These are phyloP conservation scores for Typha latifolia DNA, from an alignment of 176 grass and related monocot genomes.

Conservation along the genomic window DNA sequence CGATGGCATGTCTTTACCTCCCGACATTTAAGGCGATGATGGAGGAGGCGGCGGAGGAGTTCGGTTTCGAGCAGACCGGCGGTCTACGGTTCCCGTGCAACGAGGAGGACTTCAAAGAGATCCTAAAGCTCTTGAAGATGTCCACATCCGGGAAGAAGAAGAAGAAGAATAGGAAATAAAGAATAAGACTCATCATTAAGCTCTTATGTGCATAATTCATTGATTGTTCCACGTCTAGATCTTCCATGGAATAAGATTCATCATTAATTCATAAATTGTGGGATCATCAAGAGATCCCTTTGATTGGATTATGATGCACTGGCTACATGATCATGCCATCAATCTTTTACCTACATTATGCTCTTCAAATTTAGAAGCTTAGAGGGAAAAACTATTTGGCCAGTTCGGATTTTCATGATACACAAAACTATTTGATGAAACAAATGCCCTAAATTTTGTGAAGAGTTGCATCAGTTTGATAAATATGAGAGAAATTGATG, in stretches of 20 bases:
- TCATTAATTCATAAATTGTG: too few relatives aligned
- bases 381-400: too few relatives aligned
- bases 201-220: not conserved
- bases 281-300: too few relatives aligned
- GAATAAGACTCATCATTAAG: not conserved
- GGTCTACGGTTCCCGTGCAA: constrained; percentile 45
- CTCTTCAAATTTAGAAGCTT: too few relatives aligned
- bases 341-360: too few relatives aligned
- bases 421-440: too few relatives aligned
- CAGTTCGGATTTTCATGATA: too few relatives aligned
- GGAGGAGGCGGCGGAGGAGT: constrained; percentile 60
- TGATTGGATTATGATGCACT: too few relatives aligned
- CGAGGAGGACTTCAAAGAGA: constrained; percentile 39
- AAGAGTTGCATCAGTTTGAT: too few relatives aligned
- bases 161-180: constrained; percentile 17
- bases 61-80: constrained; percentile 48
- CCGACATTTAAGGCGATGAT: constrained; percentile 44
- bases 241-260: not conserved
- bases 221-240: not conserved
- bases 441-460: too few relatives aligned
- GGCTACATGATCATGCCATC: too few relatives aligned
- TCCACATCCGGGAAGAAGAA: not conserved
- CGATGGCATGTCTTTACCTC: constrained; percentile 36
- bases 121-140: constrained; percentile 26
- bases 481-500: too few relatives aligned